phyloP scores from a whole-genome alignment of 176 grass and related monocot genomes.

The Avena atlantica region DNA sequence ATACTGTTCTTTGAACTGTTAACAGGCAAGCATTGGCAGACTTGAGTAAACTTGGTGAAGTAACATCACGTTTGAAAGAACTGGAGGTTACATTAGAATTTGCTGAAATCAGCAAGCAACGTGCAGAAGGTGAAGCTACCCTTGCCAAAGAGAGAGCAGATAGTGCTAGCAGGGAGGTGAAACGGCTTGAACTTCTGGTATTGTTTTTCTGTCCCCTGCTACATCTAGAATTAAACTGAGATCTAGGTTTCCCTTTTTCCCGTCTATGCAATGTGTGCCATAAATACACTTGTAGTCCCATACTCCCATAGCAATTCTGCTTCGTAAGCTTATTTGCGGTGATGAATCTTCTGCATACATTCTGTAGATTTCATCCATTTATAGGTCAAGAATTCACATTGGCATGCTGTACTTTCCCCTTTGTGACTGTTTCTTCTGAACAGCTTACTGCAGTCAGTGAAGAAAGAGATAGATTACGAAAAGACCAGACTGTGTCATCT shows the following conservation, averaged over 20 bases:
- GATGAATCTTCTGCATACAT: constrained; percentile 29
- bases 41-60: constrained; percentile 80
- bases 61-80: constrained; percentile 78
- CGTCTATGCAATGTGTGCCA: neutral
- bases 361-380: constrained; percentile 7
- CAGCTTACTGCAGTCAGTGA: constrained; percentile 86
- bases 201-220: constrained; percentile 23
- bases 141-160: constrained; percentile 79
- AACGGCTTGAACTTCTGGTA: constrained; percentile 88
- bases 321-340: neutral
- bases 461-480: constrained; percentile 86
- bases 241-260: constrained; percentile 8
- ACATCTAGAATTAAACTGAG: constrained; percentile 4
- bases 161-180: constrained; percentile 67
- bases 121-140: constrained; percentile 74
- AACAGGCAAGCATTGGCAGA: constrained; percentile 80
- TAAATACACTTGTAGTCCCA: constrained; percentile 15
- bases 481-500: constrained; percentile 47
- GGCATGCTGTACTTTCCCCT: constrained; percentile 39
- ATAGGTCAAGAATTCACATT: neutral
- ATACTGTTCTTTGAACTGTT: constrained; percentile 48
- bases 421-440: constrained; percentile 46
- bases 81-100: constrained; percentile 75
- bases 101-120: constrained; percentile 75
- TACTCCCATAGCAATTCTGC: neutral